Conservation (phyloP, 2,329 filamentous ascomycete genomes). For the Tolypocladium cylindrosporum region DNA sequence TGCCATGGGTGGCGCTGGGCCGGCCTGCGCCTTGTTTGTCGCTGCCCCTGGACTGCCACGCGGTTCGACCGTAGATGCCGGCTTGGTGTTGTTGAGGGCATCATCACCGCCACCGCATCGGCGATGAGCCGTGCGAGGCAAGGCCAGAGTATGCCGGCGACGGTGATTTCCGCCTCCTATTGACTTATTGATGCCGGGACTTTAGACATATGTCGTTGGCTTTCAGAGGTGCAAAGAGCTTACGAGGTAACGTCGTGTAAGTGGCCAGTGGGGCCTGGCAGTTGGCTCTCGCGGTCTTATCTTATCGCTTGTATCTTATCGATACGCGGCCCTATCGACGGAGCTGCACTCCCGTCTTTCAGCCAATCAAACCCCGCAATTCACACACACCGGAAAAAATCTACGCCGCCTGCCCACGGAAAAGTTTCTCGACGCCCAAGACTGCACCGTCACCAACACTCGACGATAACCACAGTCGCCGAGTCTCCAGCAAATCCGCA, state of each 20-base stretch:
- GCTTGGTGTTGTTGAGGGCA: not conserved
- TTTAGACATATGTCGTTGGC: not conserved
- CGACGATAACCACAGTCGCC: not conserved
- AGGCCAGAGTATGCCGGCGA: not conserved
- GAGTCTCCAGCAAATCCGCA: not conserved
- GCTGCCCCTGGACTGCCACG: not conserved
- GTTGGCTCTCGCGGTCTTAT: not conserved
- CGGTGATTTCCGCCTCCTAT: not conserved
- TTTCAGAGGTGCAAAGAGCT: not conserved
- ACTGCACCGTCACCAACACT: not conserved
- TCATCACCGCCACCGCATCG: not conserved
- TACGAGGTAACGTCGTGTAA: not conserved
- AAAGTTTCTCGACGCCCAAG: slow-evolving; percentile 5
- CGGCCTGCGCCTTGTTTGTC: not conserved
- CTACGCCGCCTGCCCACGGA: slow-evolving; percentile 1
- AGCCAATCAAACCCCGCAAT: not conserved
- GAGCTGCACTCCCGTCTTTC: not conserved
- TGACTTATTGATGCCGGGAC: not conserved
- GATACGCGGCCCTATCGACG: not conserved
- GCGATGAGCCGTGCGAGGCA: not conserved
- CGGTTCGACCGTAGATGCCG: not conserved
- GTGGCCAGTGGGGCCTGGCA: not conserved
- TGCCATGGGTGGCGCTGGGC: no score
- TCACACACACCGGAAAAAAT: slow-evolving; percentile 1
- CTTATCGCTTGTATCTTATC: not conserved